A percentile compares a stretch with the other conserved stretches of the same genome.
These are phyloP conservation scores for Cutaneotrichosporon arboriforme DNA, from an alignment of 1,284 basidiomycete species.

Conservation along the genomic window DNA sequence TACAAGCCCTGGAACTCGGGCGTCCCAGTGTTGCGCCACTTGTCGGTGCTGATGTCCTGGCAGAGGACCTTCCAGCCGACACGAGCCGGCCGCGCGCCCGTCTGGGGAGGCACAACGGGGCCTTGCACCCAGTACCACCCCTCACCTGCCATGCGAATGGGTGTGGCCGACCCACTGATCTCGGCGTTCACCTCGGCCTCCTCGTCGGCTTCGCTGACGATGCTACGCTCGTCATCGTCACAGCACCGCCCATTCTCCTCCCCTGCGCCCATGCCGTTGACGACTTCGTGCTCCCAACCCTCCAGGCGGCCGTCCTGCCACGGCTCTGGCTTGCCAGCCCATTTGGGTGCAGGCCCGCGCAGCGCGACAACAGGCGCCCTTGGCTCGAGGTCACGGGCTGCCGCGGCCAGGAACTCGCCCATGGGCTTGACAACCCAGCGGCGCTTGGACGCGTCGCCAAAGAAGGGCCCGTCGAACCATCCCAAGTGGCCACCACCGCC, in stretches of 20 bases:
- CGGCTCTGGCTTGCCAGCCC: not conserved
- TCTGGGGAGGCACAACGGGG: conserved; percentile 3
- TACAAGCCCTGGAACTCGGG: conserved; percentile 4
- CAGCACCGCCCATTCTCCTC: not conserved
- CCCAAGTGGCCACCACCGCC: conserved; percentile 85
- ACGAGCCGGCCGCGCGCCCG: conserved; percentile 4
- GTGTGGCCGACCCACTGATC: not conserved
- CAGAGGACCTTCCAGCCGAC: conserved; percentile 16
- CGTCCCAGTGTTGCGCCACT: not conserved
- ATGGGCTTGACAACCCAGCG: conserved; percentile 45
- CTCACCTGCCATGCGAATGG: not conserved
- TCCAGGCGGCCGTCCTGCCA: not conserved
- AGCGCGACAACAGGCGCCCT: not conserved
- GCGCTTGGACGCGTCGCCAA: conserved; percentile 19
- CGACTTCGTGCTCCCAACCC: conserved; percentile 1
- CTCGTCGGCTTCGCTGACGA: not conserved
- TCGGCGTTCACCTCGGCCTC: conserved; percentile 1
- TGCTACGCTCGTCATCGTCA: not conserved
- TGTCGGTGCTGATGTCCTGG: not conserved
- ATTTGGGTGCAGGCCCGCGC: not conserved
- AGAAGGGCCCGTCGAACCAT: conserved; percentile 67
- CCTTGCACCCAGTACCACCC: conserved; percentile 12
- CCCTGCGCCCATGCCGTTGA: not conserved
- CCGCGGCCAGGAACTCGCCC: conserved; percentile 38
- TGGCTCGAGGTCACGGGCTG: conserved; percentile 14